These are phyloP conservation scores for Boletus reticuloceps DNA, from an alignment of 768 basidiomycete species.

Conservation along the genomic window DNA sequence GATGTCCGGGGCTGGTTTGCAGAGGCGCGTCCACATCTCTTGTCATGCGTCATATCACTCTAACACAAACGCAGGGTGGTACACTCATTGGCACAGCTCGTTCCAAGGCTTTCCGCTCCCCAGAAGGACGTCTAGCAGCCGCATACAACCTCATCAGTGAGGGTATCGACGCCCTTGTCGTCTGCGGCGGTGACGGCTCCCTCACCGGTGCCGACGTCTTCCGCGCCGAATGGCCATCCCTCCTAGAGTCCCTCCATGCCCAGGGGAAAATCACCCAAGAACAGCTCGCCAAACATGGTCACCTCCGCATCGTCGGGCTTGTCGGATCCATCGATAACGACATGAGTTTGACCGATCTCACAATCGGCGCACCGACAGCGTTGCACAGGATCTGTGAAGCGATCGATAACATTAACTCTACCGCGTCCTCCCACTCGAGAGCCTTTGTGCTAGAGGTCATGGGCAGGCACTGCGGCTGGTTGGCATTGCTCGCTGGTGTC, in stretches of 20 bases:
- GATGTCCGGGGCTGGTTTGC: constrained; percentile 96
- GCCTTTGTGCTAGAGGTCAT: constrained; percentile 99
- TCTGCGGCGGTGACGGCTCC: constrained; percentile 97
- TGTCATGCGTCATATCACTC: not conserved
- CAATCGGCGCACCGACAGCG: constrained; percentile 95
- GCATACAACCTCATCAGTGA: constrained; percentile 92
- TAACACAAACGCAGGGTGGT: constrained; percentile 59
- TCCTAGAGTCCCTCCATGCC: constrained; percentile 64
- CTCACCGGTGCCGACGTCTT: constrained; percentile 96
- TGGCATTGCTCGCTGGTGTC: constrained; percentile 89
- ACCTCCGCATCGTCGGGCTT: constrained; percentile 95
- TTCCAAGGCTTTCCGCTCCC: constrained; percentile 78
- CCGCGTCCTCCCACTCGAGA: constrained; percentile 91
- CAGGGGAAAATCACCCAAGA: constrained; percentile 76
- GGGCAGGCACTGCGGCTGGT: constrained; percentile 98
- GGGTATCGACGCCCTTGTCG: constrained; percentile 95
- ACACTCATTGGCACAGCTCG: constrained; percentile 94
- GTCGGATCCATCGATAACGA: constrained; percentile 99
- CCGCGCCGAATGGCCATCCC: constrained; percentile 88
- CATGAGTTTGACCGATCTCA: constrained; percentile 97
- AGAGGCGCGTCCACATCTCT: constrained; percentile 49
- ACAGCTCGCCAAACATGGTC: constrained; percentile 67
- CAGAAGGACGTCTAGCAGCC: constrained; percentile 82
- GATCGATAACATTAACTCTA: constrained; percentile 97
- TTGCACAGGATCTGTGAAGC: constrained; percentile 97